Conservation (phyloP, 2,329 filamentous ascomycete species). For the Hypomyces perniciosus region DNA sequence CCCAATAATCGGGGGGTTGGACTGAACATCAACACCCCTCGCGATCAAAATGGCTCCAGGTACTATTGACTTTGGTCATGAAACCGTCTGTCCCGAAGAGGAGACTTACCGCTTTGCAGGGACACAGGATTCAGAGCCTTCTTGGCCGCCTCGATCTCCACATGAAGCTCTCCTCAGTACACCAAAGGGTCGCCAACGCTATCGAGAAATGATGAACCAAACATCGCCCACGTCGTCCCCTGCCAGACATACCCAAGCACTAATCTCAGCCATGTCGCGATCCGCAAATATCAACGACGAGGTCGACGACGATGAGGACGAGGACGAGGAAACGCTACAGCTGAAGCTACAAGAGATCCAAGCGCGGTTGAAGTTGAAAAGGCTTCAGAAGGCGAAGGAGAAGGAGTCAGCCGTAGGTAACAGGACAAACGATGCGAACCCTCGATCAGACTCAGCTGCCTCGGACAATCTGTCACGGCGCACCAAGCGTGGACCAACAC, state of each 20-base stretch:
- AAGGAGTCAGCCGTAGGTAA: slow-evolving; percentile 16
- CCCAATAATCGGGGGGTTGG: slow-evolving; percentile 4
- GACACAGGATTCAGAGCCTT: slow-evolving; percentile 36
- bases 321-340: slow-evolving; percentile 83
- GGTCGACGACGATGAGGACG: slow-evolving; percentile 37
- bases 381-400: slow-evolving; percentile 57
- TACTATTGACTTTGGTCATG: slow-evolving; percentile 3
- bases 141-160: slow-evolving; percentile 63
- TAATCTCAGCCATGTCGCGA: slow-evolving; percentile 17
- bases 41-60: slow-evolving; percentile 12
- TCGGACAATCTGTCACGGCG: slow-evolving; percentile 18
- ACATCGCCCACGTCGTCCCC: slow-evolving; percentile 66
- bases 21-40: slow-evolving; percentile 3
- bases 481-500: slow-evolving; percentile 22
- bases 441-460: slow-evolving; percentile 19
- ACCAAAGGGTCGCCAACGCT: slow-evolving; percentile 71
- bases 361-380: slow-evolving; percentile 80
- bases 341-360: slow-evolving; percentile 85
- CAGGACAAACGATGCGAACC: slow-evolving; percentile 17
- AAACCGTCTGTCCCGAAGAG: not conserved
- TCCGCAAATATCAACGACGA: slow-evolving; percentile 28
- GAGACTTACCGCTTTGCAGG: slow-evolving; percentile 9
- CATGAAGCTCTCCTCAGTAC: slow-evolving; percentile 60
- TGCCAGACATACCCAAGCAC: slow-evolving; percentile 18
- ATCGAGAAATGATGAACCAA: slow-evolving; percentile 61